A percentile compares a stretch with the other conserved stretches of the same genome.
Evolutionary conservation across 148 eudicot species (phyloP).

Genomic region (Talinum fruticosum): DNA sequence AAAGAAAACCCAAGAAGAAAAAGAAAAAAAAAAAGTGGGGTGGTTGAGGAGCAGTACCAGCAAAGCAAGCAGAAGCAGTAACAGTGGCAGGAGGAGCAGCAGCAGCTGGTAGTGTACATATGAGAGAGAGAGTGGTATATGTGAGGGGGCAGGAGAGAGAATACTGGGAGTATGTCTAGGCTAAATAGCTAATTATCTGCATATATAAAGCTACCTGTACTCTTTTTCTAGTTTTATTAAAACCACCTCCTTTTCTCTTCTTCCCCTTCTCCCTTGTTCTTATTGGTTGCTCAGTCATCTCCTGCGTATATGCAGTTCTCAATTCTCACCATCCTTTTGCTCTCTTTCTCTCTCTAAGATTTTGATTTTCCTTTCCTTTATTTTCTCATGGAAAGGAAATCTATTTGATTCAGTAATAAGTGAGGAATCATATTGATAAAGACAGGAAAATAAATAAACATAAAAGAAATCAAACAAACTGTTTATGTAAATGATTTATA

Average conservation of each 20-base stretch:
- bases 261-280: neutral
- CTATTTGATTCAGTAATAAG: too few relatives aligned
- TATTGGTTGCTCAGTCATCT: slow-evolving; percentile 22
- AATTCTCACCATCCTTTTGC: neutral
- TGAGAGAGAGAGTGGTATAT: slow-evolving; percentile 9
- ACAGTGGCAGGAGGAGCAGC: neutral
- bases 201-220: neutral
- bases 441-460: too few relatives aligned
- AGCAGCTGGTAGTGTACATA: neutral
- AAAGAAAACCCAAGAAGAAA: slow-evolving; percentile 14
- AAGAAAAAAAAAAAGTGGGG: neutral
- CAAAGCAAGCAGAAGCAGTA: too few relatives aligned
- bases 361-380: neutral
- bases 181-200: slow-evolving; percentile 15
- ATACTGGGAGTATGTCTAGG: slow-evolving; percentile 22
- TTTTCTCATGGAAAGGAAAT: neutral
- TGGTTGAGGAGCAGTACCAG: neutral
- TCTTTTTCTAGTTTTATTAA: too few relatives aligned
- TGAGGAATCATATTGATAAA: neutral
- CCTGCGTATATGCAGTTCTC: too few relatives aligned
- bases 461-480: too few relatives aligned
- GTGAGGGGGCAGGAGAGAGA: slow-evolving; percentile 10
- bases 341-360: too few relatives aligned
- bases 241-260: too few relatives aligned
- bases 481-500: too few relatives aligned